Conservation (phyloP, 768 basidiomycete species). For the Gymnopilus dilepis region DNA sequence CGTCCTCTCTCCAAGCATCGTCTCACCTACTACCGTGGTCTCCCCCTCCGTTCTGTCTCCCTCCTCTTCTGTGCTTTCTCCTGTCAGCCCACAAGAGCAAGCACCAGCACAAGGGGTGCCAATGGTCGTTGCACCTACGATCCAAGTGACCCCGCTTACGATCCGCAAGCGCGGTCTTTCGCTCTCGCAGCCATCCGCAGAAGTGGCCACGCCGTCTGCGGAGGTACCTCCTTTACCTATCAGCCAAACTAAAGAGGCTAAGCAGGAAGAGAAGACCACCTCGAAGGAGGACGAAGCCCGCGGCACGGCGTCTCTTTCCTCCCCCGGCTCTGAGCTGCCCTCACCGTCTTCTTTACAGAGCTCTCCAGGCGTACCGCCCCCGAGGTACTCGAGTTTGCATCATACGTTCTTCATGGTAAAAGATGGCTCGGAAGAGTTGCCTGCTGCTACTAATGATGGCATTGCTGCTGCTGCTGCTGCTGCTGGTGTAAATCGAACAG, state of each 20-base stretch:
- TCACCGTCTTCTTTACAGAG: not conserved
- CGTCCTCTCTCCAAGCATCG: no score
- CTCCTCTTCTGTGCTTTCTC: no score
- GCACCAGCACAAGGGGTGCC: not conserved
- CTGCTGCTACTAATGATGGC: no score
- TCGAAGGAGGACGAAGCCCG: not conserved
- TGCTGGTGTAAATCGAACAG: not conserved
- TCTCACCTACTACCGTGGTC: no score
- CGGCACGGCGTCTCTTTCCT: not conserved
- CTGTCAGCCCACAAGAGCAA: no score
- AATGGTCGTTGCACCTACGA: not conserved
- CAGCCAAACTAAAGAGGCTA: not conserved
- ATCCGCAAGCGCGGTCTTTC: conserved; percentile 16
- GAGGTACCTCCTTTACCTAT: no score
- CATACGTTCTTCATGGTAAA: not conserved
- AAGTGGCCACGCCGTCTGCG: not conserved
- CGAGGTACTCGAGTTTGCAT: not conserved
- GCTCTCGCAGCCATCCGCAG: not conserved
- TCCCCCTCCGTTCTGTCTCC: no score
- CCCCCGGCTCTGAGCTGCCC: not conserved
- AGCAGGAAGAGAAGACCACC: not conserved
- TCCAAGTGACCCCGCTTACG: conserved; percentile 18
- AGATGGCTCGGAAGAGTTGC: no score
- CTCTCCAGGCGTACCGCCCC: not conserved
- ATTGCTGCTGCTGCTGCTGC: not conserved